A percentile compares a stretch with the other conserved stretches of the same genome.
Conservation (phyloP, 306 rosid species). For the Glycine latifolia region DNA sequence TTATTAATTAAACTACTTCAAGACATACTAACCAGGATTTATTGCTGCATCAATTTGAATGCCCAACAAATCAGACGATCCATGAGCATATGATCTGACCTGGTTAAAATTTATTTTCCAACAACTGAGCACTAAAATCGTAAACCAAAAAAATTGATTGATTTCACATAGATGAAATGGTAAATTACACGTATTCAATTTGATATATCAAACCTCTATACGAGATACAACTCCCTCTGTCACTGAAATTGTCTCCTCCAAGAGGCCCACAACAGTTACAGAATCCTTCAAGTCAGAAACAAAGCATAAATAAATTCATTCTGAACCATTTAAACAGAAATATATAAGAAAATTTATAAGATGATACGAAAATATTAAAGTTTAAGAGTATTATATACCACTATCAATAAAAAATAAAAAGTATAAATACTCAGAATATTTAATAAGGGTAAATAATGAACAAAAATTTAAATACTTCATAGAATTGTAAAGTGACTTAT, state of each 20-base stretch:
- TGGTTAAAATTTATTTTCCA: constrained; percentile 55
- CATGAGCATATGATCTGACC: constrained; percentile 98
- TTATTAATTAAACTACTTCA: constrained; percentile 28
- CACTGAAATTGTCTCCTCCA: constrained; percentile 99
- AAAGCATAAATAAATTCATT: constrained; percentile 23
- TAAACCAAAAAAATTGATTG: constrained; percentile 2
- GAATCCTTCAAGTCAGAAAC: constrained; percentile 75
- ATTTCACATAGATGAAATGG: constrained; percentile 17
- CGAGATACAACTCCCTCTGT: constrained; percentile 99
- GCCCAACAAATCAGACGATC: constrained; percentile 96
- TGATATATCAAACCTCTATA: constrained; percentile 76
- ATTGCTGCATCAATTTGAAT: constrained; percentile 99
- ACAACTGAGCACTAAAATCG: constrained; percentile 36
- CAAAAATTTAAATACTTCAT: too few relatives aligned
- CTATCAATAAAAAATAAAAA: too few relatives aligned
- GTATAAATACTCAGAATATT: too few relatives aligned
- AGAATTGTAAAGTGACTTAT: too few relatives aligned
- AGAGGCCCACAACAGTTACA: constrained; percentile 99
- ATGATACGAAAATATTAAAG: too few relatives aligned
- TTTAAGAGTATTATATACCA: too few relatives aligned
- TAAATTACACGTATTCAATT: constrained; percentile 33
- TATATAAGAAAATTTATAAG: constrained; percentile 11
- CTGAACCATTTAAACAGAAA: constrained; percentile 31
- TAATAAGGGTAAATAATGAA: too few relatives aligned
- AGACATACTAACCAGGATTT: constrained; percentile 85